phyloP scores from a whole-genome alignment of 768 basidiomycete species.

The Paxillus ammoniavirescens region DNA sequence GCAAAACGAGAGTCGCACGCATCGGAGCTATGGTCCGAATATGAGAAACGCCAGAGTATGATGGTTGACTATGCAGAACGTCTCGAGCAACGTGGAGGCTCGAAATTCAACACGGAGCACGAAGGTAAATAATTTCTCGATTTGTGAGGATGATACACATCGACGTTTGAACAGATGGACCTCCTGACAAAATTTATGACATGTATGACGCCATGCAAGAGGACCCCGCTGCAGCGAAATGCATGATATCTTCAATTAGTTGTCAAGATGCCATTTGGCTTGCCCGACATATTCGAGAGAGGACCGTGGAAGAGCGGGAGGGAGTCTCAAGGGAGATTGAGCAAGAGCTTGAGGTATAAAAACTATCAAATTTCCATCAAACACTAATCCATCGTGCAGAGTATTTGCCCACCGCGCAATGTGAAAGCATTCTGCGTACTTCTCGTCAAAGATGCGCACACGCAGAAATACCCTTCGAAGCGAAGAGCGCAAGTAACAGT shows the following conservation, averaged over 20 bases:
- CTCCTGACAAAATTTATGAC: constrained; percentile 49
- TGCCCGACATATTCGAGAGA: constrained; percentile 49
- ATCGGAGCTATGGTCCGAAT: constrained; percentile 52
- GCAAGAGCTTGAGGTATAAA: constrained; percentile 65
- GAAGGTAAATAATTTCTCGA: constrained; percentile 35
- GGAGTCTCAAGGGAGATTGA: constrained; percentile 60
- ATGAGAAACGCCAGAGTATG: constrained; percentile 52
- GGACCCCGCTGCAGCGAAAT: constrained; percentile 45
- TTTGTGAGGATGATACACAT: background rate
- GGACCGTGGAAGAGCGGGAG: constrained; percentile 48
- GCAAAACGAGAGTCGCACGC: constrained; percentile 56
- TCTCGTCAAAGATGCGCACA: constrained; percentile 61
- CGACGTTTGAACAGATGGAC: constrained; percentile 16
- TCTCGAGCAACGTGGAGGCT: constrained; percentile 56
- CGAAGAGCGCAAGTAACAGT: constrained; percentile 77
- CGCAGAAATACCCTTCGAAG: constrained; percentile 46
- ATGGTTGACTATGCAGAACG: constrained; percentile 65
- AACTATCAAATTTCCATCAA: background rate
- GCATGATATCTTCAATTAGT: constrained; percentile 41
- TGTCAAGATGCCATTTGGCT: constrained; percentile 61
- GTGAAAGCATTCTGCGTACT: constrained; percentile 78
- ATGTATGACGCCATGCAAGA: constrained; percentile 62
- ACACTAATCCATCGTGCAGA: constrained; percentile 34
- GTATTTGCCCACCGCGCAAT: constrained; percentile 66
- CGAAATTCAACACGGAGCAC: constrained; percentile 37